phyloP scores from a whole-genome alignment of 768 basidiomycete species.

The Coprinopsis strossmayeri region DNA sequence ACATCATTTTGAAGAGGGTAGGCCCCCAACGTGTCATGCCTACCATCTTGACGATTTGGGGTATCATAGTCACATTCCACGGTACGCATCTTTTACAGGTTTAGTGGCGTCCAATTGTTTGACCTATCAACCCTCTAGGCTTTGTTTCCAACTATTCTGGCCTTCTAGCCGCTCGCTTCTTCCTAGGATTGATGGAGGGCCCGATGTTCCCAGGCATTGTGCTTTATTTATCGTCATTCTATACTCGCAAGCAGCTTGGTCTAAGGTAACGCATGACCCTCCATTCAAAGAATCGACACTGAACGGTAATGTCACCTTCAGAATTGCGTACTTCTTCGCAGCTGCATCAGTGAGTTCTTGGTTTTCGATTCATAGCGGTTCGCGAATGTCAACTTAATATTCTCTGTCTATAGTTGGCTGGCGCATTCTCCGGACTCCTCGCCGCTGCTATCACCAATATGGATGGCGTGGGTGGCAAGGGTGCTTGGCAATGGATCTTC shows the following conservation, averaged over 20 bases:
- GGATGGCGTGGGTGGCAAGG: slow-evolving; percentile 40
- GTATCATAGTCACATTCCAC: slow-evolving; percentile 40
- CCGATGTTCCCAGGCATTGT: slow-evolving; percentile 33
- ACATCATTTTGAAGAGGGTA: slow-evolving; percentile 33
- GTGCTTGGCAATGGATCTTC: slow-evolving; percentile 45
- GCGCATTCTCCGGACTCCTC: slow-evolving; percentile 59
- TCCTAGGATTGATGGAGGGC: slow-evolving; percentile 50
- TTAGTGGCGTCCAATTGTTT: neutral
- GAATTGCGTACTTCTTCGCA: slow-evolving; percentile 34
- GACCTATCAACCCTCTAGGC: slow-evolving; percentile 20
- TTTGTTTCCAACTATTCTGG: slow-evolving; percentile 39
- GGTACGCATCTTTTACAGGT: slow-evolving; percentile 12
- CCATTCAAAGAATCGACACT: too few relatives aligned
- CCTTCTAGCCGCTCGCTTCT: slow-evolving; percentile 42
- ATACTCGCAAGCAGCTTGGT: slow-evolving; percentile 27
- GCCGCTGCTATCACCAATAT: slow-evolving; percentile 56
- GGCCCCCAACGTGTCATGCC: slow-evolving; percentile 46
- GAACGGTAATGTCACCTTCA: slow-evolving; percentile 11
- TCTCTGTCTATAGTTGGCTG: slow-evolving; percentile 32
- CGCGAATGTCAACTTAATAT: neutral
- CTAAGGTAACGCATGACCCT: too few relatives aligned
- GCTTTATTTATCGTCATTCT: slow-evolving; percentile 35
- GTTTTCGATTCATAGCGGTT: neutral
- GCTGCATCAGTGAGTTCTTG: slow-evolving; percentile 25
- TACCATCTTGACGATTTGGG: slow-evolving; percentile 43